Evolutionary conservation across 345 rosid genomes (phyloP).

Genomic region (Brassica carinata): DNA sequence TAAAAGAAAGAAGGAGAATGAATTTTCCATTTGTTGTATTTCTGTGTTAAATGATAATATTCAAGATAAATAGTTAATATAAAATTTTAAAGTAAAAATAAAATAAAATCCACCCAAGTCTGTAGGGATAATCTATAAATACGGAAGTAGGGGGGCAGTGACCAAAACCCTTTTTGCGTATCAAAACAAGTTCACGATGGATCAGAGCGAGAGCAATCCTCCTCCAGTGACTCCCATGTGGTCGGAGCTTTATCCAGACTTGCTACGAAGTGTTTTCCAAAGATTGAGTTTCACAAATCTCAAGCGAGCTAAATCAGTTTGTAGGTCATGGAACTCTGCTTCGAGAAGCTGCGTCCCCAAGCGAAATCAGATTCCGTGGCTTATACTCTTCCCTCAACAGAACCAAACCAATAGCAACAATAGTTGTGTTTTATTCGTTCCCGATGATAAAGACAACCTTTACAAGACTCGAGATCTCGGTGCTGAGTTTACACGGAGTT

Average conservation of each 20-base stretch:
- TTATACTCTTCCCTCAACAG: conserved; percentile 9
- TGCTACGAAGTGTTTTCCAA: conserved; percentile 4
- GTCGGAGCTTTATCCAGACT: conserved; percentile 4
- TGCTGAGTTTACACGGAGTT: background rate
- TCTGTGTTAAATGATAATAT: too few species aligned
- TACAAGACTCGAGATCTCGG: conserved; percentile 4
- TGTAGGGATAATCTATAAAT: background rate
- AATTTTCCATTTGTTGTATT: too few species aligned
- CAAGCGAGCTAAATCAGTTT: conserved; percentile 4
- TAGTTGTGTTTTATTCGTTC: conserved; percentile 2
- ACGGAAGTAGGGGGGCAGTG: background rate
- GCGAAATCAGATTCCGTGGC: conserved; percentile 12
- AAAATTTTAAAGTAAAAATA: background rate
- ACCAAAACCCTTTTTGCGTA: background rate
- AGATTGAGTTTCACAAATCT: background rate
- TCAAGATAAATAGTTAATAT: background rate
- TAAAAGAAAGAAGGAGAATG: background rate
- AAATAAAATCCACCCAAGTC: too few species aligned
- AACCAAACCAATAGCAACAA: background rate
- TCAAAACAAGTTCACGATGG: conserved; percentile 6
- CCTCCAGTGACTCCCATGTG: background rate
- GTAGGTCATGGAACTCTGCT: conserved; percentile 9
- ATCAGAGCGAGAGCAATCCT: background rate
- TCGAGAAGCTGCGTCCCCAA: conserved; percentile 5
- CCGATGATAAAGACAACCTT: background rate